Evolutionary conservation across 208 protist species (phyloP).

Genomic region (Leptomonas pyrrhocoris): DNA sequence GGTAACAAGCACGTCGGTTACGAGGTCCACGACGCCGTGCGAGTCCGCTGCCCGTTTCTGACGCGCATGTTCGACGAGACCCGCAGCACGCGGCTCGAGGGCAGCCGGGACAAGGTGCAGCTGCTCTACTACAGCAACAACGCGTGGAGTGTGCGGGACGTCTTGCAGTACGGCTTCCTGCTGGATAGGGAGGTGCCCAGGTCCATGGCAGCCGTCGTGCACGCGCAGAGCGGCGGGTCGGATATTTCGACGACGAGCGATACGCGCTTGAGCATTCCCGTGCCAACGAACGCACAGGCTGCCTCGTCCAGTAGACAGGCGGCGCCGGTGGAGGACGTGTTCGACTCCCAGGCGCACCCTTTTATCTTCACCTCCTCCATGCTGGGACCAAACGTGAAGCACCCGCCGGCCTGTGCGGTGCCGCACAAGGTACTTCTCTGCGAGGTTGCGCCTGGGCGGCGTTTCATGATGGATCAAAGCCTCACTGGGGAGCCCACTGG

Average conservation of each 20-base stretch:
- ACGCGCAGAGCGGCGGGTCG: conserved; percentile 7
- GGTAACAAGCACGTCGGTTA: conserved; percentile 52
- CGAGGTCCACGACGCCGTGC: conserved; percentile 46
- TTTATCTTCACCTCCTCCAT: conserved; percentile 73
- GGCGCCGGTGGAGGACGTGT: neutral
- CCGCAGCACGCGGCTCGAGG: conserved; percentile 14
- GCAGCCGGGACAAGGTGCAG: conserved; percentile 44
- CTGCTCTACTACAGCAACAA: conserved; percentile 88
- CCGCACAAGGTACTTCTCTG: conserved; percentile 70
- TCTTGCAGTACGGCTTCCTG: conserved; percentile 66
- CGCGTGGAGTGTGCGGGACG: conserved; percentile 44
- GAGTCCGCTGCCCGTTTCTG: conserved; percentile 44
- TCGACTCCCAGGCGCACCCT: conserved; percentile 29
- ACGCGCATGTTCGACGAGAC: conserved; percentile 37
- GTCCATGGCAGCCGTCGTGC: conserved; percentile 16
- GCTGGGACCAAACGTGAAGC: conserved; percentile 42
- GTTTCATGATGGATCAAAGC: conserved; percentile 35
- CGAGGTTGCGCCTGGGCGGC: conserved; percentile 61
- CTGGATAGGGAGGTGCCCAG: conserved; percentile 24
- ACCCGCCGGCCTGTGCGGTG: conserved; percentile 26
- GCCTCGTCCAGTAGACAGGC: neutral
- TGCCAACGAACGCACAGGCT: neutral
- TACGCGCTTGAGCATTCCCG: conserved; percentile 19
- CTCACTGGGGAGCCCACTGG: conserved; percentile 24
- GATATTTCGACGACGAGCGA: conserved; percentile 9